phyloP scores from a whole-genome alignment of 352 stramenopile genomes.

The Globisporangium viniferum region DNA sequence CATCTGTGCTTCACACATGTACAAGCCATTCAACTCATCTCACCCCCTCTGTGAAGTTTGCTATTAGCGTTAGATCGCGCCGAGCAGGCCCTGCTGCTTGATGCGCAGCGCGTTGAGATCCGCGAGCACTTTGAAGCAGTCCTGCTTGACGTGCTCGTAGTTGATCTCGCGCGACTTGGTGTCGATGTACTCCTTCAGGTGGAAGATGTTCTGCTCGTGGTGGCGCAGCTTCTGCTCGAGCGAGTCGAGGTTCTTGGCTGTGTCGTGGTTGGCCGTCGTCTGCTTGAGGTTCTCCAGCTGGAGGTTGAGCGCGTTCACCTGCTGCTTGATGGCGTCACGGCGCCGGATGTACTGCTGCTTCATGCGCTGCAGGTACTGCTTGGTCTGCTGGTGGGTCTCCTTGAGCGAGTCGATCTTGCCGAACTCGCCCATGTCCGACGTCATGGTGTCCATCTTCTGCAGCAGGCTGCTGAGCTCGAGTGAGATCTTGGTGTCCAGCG shows the following conservation, averaged over 20 bases:
- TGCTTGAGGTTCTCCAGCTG: constrained; percentile 81
- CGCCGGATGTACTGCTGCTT: constrained; percentile 86
- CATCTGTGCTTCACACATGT: neutral
- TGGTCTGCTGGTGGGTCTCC: constrained; percentile 74
- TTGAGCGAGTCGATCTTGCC: constrained; percentile 86
- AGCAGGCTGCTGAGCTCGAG: constrained; percentile 79
- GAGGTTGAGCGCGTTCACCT: constrained; percentile 58
- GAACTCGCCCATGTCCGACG: constrained; percentile 85
- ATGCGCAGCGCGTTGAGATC: constrained; percentile 75
- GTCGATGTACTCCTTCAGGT: constrained; percentile 87
- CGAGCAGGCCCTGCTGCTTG: constrained; percentile 43
- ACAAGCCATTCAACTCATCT: neutral
- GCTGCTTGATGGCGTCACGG: constrained; percentile 82
- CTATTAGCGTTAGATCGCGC: constrained; percentile 11
- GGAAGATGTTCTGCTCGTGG: constrained; percentile 93
- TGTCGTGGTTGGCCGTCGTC: constrained; percentile 70
- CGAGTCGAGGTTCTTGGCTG: constrained; percentile 71
- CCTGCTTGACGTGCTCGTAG: constrained; percentile 84
- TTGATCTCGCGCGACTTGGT: constrained; percentile 87
- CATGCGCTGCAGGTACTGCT: constrained; percentile 61
- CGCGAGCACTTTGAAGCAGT: constrained; percentile 71
- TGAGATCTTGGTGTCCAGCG: constrained; percentile 84
- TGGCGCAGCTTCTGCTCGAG: constrained; percentile 89
- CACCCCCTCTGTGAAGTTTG: neutral
- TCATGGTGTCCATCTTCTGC: constrained; percentile 88